A percentile compares a stretch with the other conserved stretches of the same genome.
Evolutionary conservation across 805 yeast genomes (phyloP).

Genomic region (Candida sonorensis): DNA sequence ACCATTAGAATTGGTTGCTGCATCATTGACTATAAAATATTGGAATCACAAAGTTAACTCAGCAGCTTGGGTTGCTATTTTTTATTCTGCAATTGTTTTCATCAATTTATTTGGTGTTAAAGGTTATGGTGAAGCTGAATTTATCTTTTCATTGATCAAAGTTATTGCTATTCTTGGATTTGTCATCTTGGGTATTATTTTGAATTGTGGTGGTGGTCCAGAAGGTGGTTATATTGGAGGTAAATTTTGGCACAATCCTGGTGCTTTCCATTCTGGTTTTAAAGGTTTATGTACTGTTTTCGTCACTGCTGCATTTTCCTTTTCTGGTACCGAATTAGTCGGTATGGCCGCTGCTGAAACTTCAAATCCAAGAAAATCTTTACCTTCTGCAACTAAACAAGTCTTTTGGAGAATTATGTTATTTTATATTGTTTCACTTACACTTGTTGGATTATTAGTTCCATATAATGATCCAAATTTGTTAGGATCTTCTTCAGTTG

Average conservation of each 20-base stretch:
- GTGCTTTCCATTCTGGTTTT: conserved; percentile 39
- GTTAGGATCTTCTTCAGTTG: conserved; percentile 41
- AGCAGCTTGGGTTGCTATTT: conserved; percentile 45
- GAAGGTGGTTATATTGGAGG: conserved; percentile 48
- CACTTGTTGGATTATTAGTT: conserved; percentile 47
- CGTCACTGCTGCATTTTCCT: conserved; percentile 50
- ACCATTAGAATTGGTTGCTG: conserved; percentile 44
- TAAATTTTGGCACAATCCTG: conserved; percentile 49
- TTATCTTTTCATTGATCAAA: conserved; percentile 42
- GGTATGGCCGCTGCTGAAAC: conserved; percentile 59
- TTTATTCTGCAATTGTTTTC: conserved; percentile 37
- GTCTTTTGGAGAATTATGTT: conserved; percentile 51
- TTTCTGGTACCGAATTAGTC: conserved; percentile 53
- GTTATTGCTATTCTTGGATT: conserved; percentile 50
- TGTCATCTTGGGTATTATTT: conserved; percentile 41
- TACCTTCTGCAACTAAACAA: conserved; percentile 53
- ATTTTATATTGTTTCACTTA: conserved; percentile 43
- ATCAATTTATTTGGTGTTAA: conserved; percentile 50
- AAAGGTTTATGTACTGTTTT: conserved; percentile 55
- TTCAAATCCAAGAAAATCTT: conserved; percentile 44
- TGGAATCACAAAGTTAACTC: conserved; percentile 38
- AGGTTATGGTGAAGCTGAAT: conserved; percentile 61
- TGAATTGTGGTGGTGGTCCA: conserved; percentile 54
- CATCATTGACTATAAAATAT: conserved; percentile 37
- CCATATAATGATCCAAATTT: conserved; percentile 43